A percentile compares a stretch with the other conserved stretches of the same genome.
phyloP scores from a whole-genome alignment of 2,329 filamentous ascomycete species.

The Arthrobotrys conoides region DNA sequence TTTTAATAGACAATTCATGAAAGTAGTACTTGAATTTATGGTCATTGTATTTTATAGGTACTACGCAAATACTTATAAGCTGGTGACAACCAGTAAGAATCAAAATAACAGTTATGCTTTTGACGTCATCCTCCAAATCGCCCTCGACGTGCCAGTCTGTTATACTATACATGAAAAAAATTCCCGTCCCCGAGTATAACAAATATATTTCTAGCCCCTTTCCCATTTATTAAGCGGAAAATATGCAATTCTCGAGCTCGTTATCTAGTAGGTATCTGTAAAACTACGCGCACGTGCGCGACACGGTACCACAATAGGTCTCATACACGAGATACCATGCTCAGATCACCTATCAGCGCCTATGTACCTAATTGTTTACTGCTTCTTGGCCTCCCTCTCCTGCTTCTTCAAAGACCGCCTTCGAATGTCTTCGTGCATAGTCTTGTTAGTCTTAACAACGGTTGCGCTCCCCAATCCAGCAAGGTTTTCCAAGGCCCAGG shows the following conservation, averaged over 20 bases:
- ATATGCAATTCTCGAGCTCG: not conserved
- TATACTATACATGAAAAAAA: not conserved
- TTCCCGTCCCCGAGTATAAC: not conserved
- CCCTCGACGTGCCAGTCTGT: not conserved
- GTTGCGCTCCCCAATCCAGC: constrained; percentile 73
- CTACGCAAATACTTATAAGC: no score
- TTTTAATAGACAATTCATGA: not conserved
- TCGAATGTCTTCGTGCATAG: constrained; percentile 86
- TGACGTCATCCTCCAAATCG: not conserved
- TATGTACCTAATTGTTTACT: constrained; percentile 32
- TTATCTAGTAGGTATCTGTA: not conserved
- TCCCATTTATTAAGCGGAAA: not conserved
- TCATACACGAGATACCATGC: not conserved
- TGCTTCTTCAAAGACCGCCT: constrained; percentile 86
- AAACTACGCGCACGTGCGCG: not conserved
- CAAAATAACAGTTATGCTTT: not conserved
- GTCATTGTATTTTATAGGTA: no score
- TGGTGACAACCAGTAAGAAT: no score
- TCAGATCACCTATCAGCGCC: not conserved
- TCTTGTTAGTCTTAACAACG: constrained; percentile 75
- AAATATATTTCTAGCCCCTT: not conserved
- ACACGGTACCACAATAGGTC: not conserved
- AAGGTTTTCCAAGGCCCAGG: constrained; percentile 80
- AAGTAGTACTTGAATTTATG: not conserved
- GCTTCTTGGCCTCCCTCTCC: constrained; percentile 83